Evolutionary conservation across 345 rosid species (phyloP), one percentile per base, ranked within the genome.

Genomic region (Excoecaria agallocha): DNA sequence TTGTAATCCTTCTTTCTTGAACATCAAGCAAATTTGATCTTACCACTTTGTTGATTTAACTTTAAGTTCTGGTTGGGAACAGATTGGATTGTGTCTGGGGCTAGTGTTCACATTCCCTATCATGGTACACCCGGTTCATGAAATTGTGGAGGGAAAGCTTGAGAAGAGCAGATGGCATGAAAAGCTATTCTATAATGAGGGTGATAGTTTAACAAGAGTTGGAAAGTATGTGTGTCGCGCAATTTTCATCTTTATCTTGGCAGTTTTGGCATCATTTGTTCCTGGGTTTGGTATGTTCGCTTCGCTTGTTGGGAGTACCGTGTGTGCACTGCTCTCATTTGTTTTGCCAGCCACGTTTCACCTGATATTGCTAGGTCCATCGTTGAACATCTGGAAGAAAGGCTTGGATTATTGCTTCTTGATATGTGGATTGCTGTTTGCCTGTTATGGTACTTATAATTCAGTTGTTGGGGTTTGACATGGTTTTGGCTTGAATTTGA

Each of bases 41-140:
- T 37, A 61, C 35, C 43, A 11, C 38, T 0, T 60, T 30, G 30
- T 2, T 30, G 30, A 30, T 30, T 30, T 30, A 30, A 30, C 30
- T 30, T 30, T 30, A 30, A 30, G 30, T 45, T 76, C 46, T 70
- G 66, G 19, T 58, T 65, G 74, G 74, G 19, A 54, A 77, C 91
- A 95, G 98, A 78, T 90, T 75, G 99, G 96, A 8, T 68, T 95
- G 83, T 95, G 97, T 84, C 71, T 91, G 87, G 99, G 89, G 66
- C 82, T 95, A 46, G 62, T 86, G 3, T 95, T 95, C 83, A 93
- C 98, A 20, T 88, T 89, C 69, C 99, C 99, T 0, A 86, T 93
- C 75, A 91, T 90, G 98, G 83, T 89, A 5, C 97, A 89, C 71
- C 99, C 98, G 0, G 80, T 93, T 17, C 83, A 86, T 10, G 99